Evolutionary conservation across 345 rosid genomes (phyloP), one percentile per base, ranked within the genome.

Genomic region (Leavenworthia alabamica): DNA sequence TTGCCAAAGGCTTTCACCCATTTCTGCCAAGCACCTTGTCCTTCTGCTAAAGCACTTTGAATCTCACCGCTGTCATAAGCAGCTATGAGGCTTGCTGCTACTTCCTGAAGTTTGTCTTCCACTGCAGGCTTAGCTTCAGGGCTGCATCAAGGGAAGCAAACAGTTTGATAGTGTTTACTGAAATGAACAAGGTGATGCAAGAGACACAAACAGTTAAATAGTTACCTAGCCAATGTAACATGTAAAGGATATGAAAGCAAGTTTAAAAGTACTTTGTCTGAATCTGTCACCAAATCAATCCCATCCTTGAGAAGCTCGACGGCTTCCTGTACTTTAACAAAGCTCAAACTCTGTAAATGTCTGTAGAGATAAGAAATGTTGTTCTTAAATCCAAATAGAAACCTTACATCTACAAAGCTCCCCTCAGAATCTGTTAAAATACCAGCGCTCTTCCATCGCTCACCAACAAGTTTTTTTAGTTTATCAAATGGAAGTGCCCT

Each of bases 1-100:
- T 86, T 86, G 62, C 96, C 90, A 28, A 89, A 89, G 67, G 75
- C 75, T 80, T 92, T 92, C 58, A 82, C 95, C 95, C 96, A 89
- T 73, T 78, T 89, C 82, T 89, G 80, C 98, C 98, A 89, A 42
- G 88, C 95, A 17, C 82, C 68, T 53, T 16, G 80, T 17, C 96
- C 95, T 73, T 82, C 93, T 59, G 82, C 93, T 20, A 89, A 82
- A 15, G 93, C 90, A 32, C 50, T 58, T 2, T 73, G 55, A 53
- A 92, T 75, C 74, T 86, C 96, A 40, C 96, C 95, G 10, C 81
- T 78, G 70, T 89, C 98, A 60, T 86, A 88, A 14, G 96, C 95
- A 72, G 90, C 86, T 60, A 92, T 46, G 13, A 92, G 82, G 51
- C 73, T 62, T 5, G 78, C 80, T 53, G 90, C 75, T 62, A 92